Evolutionary conservation across 75 land plant genomes (phyloP), one percentile per base, ranked within the genome.

Genomic region (Adiantum capillusveneris): DNA sequence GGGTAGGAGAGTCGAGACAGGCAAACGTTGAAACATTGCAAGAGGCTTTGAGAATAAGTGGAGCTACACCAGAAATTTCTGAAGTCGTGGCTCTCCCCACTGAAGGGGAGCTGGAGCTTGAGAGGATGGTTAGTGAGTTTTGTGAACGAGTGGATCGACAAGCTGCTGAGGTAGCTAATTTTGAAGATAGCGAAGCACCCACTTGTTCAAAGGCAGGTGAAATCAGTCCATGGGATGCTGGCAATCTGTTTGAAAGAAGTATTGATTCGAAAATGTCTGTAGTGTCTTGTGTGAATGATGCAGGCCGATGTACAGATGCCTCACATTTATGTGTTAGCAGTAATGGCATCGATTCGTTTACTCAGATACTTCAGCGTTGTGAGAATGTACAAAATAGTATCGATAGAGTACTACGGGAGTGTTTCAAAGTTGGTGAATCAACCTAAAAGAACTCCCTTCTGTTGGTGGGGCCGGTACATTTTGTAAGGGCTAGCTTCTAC

Each of bases 21-120:
- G 14, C 17, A 19, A 12, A 28, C 57, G 20, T 1, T 44, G 21
- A 27, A 18, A 36, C 6, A 25, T 14, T 6, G 31, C 19, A 18
- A 44, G 31, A 18, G 26, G 46, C 27, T 17, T 11, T 57, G 61
- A 19, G 45, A 50, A 43, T 29, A 16, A 2, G 7, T 21, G 26
- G 41, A 31, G 12, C 29, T 45, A 34, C 20, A 17, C 59, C 25
- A 44, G 20, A 36, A 6, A 17, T 1, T 17, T 18, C 28, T 12
- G 39, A 44, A 24, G 3, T 53, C n/a, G 57, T 28, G 41, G 3
- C 53, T 5, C 66, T 58, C 29, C 61, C 24, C 51, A 57, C 60
- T 9, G 50, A 46, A 57, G 61, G 48, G 50, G 68, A 66, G 21
- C 19, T 56, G 57, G 50, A 57, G 14, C 19, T 66, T 24, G 68